Evolutionary conservation across 805 yeast species (phyloP).

Genomic region (Barnettozyma pratensis): DNA sequence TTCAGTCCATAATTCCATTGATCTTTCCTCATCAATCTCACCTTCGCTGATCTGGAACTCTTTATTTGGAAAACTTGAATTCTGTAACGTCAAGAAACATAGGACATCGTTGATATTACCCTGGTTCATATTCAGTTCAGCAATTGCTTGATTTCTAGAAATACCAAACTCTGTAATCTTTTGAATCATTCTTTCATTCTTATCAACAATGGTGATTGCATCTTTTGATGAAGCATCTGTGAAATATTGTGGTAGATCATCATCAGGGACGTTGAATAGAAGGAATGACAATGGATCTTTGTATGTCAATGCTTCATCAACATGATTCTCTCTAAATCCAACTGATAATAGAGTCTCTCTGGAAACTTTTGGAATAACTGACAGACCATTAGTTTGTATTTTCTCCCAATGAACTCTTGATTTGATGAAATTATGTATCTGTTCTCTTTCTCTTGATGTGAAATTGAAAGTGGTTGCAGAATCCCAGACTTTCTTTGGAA

Average conservation of each 20-base stretch:
- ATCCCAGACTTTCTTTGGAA: conserved; percentile 62
- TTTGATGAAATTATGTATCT: conserved; percentile 58
- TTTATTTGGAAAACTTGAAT: conserved; percentile 6
- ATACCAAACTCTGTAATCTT: conserved; percentile 64
- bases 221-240: conserved; percentile 48
- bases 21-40: conserved; percentile 6
- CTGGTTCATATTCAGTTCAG: conserved; percentile 36
- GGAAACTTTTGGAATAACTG: conserved; percentile 4
- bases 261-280: conserved; percentile 87
- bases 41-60: not conserved
- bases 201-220: conserved; percentile 38
- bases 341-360: conserved; percentile 32
- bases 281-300: conserved; percentile 44
- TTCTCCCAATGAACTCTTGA: conserved; percentile 51
- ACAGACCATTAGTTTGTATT: not conserved
- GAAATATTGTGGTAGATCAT: conserved; percentile 73
- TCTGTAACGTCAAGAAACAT: conserved; percentile 6
- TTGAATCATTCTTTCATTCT: conserved; percentile 49
- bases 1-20: conserved; percentile 57
- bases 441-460: conserved; percentile 53
- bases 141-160: conserved; percentile 57
- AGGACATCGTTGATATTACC: conserved; percentile 37
- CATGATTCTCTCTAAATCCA: conserved; percentile 72
- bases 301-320: conserved; percentile 65
- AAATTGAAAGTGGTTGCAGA: conserved; percentile 64